Evolutionary conservation across 2,329 filamentous ascomycete species (phyloP).

Genomic region (Cryphonectria parasitica): DNA sequence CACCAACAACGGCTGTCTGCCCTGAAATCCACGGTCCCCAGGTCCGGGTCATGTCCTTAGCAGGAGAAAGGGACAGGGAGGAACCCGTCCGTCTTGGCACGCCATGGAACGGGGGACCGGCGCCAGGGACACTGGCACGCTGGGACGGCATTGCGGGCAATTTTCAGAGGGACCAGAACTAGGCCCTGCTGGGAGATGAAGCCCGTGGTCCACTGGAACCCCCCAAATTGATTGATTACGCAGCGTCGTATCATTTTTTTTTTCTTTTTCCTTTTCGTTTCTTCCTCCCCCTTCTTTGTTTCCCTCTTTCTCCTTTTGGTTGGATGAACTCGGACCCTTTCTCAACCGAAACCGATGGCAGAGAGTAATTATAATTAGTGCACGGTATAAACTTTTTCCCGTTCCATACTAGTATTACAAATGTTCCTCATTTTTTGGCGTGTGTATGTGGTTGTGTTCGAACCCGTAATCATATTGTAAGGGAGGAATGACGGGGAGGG

Average conservation of each 20-base stretch:
- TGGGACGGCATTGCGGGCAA: conserved; percentile 7
- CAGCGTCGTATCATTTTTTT: not conserved
- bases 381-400: not conserved
- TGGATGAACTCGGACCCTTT: not conserved
- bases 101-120: not conserved
- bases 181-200: conserved; percentile 11
- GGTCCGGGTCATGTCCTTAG: not conserved
- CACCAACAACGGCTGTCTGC: not conserved
- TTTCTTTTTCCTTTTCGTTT: not conserved
- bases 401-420: not conserved
- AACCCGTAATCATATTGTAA: too few relatives aligned
- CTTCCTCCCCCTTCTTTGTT: too few relatives aligned
- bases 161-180: conserved; percentile 4
- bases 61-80: not conserved
- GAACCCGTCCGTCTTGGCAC: conserved; percentile 3
- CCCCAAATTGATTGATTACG: not conserved
- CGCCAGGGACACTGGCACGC: conserved; percentile 4
- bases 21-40: not conserved
- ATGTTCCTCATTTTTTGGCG: too few relatives aligned
- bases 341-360: not conserved
- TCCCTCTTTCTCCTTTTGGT: not conserved
- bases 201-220: not conserved
- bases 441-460: not conserved
- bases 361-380: not conserved
- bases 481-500: too few relatives aligned